These are phyloP conservation scores for Myriosclerotinia scirpicola DNA, from an alignment of 2,329 filamentous ascomycete genomes.

Conservation along the genomic window DNA sequence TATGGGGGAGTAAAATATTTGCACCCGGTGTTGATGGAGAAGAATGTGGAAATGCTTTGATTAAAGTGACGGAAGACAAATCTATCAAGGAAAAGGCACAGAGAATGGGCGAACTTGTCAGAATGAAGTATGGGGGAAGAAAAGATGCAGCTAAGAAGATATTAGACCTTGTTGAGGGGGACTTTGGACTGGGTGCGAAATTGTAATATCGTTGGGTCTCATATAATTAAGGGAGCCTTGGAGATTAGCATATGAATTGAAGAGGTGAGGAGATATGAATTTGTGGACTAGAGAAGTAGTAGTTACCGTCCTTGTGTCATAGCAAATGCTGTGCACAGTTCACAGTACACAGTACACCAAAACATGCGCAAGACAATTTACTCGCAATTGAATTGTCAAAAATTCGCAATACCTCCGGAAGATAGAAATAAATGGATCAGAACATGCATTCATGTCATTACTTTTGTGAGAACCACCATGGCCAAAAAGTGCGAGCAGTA, in stretches of 20 bases:
- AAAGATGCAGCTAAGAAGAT: conserved; percentile 15
- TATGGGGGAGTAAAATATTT: conserved; percentile 12
- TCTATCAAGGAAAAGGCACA: not conserved
- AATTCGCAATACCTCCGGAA: not conserved
- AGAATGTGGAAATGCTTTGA: conserved; percentile 4
- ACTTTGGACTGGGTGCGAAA: not conserved
- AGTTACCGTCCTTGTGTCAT: not conserved
- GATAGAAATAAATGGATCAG: too few species aligned
- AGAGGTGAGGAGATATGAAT: not conserved
- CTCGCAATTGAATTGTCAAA: not conserved
- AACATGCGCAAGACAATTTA: too few species aligned
- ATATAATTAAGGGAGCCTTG: not conserved
- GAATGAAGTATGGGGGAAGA: conserved; percentile 13
- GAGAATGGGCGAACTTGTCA: conserved; percentile 6
- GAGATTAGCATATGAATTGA: not conserved
- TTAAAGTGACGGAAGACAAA: not conserved
- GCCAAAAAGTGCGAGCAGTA: too few species aligned
- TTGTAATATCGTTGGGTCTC: not conserved
- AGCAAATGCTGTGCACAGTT: not conserved
- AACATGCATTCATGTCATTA: not conserved
- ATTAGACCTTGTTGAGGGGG: conserved; percentile 11
- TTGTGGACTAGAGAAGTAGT: not conserved
- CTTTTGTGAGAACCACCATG: too few species aligned
- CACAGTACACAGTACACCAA: not conserved
- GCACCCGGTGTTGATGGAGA: conserved; percentile 1